A percentile compares a stretch with the other conserved stretches of the same genome.
Evolutionary conservation across 2,329 filamentous ascomycete species (phyloP).

Genomic region (Zymoseptoria pseudotritici): DNA sequence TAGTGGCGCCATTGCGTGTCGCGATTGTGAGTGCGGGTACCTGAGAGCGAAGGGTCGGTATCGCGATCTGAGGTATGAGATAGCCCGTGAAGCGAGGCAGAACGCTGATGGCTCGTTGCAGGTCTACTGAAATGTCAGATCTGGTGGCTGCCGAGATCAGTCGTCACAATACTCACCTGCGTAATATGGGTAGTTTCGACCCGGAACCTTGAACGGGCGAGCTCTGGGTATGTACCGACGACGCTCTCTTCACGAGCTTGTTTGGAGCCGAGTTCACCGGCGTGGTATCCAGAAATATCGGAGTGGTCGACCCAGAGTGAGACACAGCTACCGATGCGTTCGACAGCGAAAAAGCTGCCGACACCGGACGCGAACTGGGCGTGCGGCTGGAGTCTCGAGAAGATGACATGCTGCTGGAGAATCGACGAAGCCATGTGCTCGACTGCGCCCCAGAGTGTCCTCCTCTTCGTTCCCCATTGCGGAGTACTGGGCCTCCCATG

Average conservation of each 20-base stretch:
- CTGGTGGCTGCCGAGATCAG: not conserved
- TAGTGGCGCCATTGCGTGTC: conserved; percentile 28
- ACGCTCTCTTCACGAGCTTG: conserved; percentile 68
- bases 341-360: conserved; percentile 52
- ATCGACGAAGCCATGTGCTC: conserved; percentile 57
- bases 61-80: conserved; percentile 7
- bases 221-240: conserved; percentile 47
- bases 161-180: conserved; percentile 28
- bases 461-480: conserved; percentile 7
- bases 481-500: conserved; percentile 11
- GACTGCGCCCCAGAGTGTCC: conserved; percentile 6
- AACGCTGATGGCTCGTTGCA: conserved; percentile 72
- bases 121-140: conserved; percentile 39
- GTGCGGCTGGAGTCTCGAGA: conserved; percentile 32
- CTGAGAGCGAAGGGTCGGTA: conserved; percentile 11
- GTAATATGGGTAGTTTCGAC: conserved; percentile 58
- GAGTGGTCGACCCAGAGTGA: conserved; percentile 50
- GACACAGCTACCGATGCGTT: conserved; percentile 47
- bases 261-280: conserved; percentile 51
- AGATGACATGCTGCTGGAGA: conserved; percentile 43
- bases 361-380: conserved; percentile 59
- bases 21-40: conserved; percentile 11
- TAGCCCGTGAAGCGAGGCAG: conserved; percentile 54
- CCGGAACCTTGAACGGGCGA: conserved; percentile 43
- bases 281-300: conserved; percentile 47